Conservation (phyloP, 345 rosid species). For the Salix dunnii region DNA sequence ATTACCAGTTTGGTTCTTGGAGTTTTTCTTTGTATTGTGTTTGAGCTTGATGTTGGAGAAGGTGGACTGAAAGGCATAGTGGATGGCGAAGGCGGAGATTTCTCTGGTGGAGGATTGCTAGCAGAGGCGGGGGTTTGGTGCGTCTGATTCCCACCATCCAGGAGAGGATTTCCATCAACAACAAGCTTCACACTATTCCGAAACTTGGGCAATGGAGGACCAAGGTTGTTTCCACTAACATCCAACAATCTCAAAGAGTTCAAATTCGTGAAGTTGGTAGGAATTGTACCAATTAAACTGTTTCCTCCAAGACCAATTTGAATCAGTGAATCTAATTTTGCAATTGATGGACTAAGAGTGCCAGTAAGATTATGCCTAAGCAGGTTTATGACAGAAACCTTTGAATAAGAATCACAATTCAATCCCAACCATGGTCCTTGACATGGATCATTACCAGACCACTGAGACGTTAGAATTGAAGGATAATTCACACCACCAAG, state of each 20-base stretch:
- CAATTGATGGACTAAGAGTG: slow-evolving; percentile 39
- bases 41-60: slow-evolving; percentile 15
- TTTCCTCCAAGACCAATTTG: slow-evolving; percentile 41
- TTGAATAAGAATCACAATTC: slow-evolving; percentile 33
- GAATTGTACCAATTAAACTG: slow-evolving; percentile 34
- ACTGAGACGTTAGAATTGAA: slow-evolving; percentile 30
- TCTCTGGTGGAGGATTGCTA: slow-evolving; percentile 17
- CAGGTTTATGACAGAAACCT: slow-evolving; percentile 38
- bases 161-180: slow-evolving; percentile 40
- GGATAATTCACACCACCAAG: slow-evolving; percentile 39
- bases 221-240: slow-evolving; percentile 36
- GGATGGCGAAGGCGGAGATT: slow-evolving; percentile 11
- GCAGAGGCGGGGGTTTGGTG: slow-evolving; percentile 12
- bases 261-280: slow-evolving; percentile 37
- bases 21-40: slow-evolving; percentile 2
- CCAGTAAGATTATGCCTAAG: slow-evolving; percentile 44
- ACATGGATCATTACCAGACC: slow-evolving; percentile 55
- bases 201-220: slow-evolving; percentile 48
- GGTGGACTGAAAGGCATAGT: slow-evolving; percentile 24
- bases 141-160: slow-evolving; percentile 23
- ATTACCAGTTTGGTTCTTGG: slow-evolving; percentile 13
- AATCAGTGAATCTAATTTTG: slow-evolving; percentile 36
- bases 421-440: slow-evolving; percentile 41
- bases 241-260: slow-evolving; percentile 40
- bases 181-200: slow-evolving; percentile 31